These are phyloP conservation scores for Eutypella sp. DNA, from an alignment of 2,329 filamentous ascomycete genomes.

Conservation along the genomic window DNA sequence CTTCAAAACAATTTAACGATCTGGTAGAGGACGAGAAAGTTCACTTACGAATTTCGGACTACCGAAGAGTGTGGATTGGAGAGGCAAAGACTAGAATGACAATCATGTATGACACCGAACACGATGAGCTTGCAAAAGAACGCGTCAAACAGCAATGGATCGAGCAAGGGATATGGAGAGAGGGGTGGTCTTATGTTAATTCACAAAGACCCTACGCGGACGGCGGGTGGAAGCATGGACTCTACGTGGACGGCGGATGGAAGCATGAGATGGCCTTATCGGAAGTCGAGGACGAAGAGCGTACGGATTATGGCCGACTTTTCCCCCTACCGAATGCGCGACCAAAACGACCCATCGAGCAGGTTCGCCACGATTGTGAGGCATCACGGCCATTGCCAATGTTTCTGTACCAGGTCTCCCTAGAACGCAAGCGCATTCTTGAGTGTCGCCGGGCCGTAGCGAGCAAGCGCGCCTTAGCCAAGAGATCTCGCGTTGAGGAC, in stretches of 20 bases:
- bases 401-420: background rate
- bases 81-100: background rate
- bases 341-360: too few relatives aligned
- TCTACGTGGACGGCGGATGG: background rate
- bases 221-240: background rate
- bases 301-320: too few relatives aligned
- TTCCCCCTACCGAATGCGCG: too few relatives aligned
- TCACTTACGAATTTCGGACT: background rate
- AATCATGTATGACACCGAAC: background rate
- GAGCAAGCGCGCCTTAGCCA: too few relatives aligned
- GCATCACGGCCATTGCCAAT: background rate
- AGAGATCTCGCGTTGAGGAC: too few relatives aligned
- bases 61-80: background rate
- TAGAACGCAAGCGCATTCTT: background rate
- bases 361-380: background rate
- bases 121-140: background rate
- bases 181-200: background rate
- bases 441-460: background rate
- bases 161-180: background rate
- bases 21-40: background rate
- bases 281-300: background rate
- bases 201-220: background rate
- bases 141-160: background rate
- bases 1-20: background rate
- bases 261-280: too few relatives aligned